Percentiles rank a stretch among this genome's conserved stretches.
These are phyloP conservation scores for Pleurozium schreberi DNA, from an alignment of 225 moss, liverwort and hornwort species.

Conservation along the genomic window DNA sequence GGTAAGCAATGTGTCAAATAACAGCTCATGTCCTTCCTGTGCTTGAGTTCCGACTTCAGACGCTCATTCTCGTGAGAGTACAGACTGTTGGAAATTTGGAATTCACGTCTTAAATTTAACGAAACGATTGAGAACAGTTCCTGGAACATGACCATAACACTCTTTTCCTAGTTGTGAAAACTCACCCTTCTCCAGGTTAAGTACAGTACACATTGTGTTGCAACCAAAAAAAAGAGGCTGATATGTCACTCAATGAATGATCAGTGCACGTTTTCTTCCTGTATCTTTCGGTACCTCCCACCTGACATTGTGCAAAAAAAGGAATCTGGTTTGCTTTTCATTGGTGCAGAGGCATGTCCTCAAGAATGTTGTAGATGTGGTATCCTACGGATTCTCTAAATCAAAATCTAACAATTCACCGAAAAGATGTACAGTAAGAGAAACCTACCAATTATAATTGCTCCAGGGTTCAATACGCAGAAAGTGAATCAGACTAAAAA, in stretches of 20 bases:
- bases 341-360: not conserved
- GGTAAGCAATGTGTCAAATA: not conserved
- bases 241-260: not conserved
- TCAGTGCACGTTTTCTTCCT: not conserved
- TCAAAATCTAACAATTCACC: not conserved
- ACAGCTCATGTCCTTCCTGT: not conserved
- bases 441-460: slow-evolving; percentile 64
- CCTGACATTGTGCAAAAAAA: not conserved
- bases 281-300: not conserved
- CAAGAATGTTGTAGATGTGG: not conserved
- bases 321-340: not conserved
- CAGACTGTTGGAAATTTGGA: not conserved
- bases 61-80: not conserved
- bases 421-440: not conserved
- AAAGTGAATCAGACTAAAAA: slow-evolving; percentile 79
- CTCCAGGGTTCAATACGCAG: slow-evolving; percentile 90
- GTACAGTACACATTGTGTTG: too few relatives aligned
- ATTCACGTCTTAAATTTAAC: not conserved
- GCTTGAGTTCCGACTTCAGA: not conserved
- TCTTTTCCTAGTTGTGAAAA: not conserved
- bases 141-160: not conserved
- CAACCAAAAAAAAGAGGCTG: not conserved
- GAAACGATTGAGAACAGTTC: not conserved
- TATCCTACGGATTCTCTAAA: not conserved
- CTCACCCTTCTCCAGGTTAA: too few relatives aligned